Evolutionary conservation across 1,284 basidiomycete genomes (phyloP).

Genomic region (Ceraceosorus guamensis): DNA sequence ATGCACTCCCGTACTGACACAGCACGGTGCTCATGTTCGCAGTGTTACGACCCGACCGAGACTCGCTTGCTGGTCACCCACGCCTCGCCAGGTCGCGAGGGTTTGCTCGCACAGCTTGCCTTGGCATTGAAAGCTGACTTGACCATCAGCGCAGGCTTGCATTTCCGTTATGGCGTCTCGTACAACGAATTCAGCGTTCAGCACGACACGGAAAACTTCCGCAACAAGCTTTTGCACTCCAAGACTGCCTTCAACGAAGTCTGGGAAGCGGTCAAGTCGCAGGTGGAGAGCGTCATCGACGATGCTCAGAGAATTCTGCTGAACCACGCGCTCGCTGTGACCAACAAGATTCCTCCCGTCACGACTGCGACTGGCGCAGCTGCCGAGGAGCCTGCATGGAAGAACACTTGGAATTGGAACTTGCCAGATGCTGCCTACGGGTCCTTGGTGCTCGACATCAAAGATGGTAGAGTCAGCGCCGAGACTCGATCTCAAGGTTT

Average conservation of each 20-base stretch:
- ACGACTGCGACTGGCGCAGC: slow-evolving; percentile 54
- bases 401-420: slow-evolving; percentile 90
- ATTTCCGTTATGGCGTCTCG: slow-evolving; percentile 90
- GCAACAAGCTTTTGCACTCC: slow-evolving; percentile 69
- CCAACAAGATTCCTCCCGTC: slow-evolving; percentile 66
- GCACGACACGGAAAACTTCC: slow-evolving; percentile 78
- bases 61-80: slow-evolving; percentile 89
- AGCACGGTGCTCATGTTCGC: background rate
- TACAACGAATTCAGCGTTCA: slow-evolving; percentile 97
- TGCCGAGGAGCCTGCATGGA: slow-evolving; percentile 64
- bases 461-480: slow-evolving; percentile 81
- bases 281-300: slow-evolving; percentile 86
- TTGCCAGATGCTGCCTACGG: slow-evolving; percentile 87
- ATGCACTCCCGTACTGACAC: background rate
- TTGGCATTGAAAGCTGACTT: slow-evolving; percentile 88
- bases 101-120: slow-evolving; percentile 81
- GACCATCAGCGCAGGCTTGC: slow-evolving; percentile 86
- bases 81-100: slow-evolving; percentile 84
- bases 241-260: slow-evolving; percentile 80
- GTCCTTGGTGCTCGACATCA: slow-evolving; percentile 75
- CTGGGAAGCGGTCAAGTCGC: slow-evolving; percentile 85
- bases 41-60: slow-evolving; percentile 75
- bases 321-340: slow-evolving; percentile 78
- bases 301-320: slow-evolving; percentile 80
- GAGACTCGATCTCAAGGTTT: slow-evolving; percentile 90